Evolutionary conservation across 139 green algal species (phyloP), one percentile per base, ranked within the genome.

Genomic region (Haematococcus sp.): DNA sequence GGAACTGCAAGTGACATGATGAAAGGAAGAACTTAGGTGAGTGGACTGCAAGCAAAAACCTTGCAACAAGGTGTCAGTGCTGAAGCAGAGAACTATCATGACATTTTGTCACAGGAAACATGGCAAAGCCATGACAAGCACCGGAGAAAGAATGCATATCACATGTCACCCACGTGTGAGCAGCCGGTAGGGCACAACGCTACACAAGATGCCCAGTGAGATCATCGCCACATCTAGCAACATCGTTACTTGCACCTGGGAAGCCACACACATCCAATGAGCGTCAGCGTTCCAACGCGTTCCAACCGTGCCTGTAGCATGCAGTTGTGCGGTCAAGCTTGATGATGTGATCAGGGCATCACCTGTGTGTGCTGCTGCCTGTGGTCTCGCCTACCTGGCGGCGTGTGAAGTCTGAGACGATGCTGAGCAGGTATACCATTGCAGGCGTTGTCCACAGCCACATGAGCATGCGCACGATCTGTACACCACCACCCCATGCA

Each of bases 361-460:
- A n/a, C n/a, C n/a, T n/a, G n/a, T n/a, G n/a, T n/a, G n/a, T 27
- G 22, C 15, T 61, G 54, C 54, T 32, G 9, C 17, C 35, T 35
- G 27, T 19, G 17, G 7, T 67, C 19, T 63, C 22, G 28, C 63
- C 33, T 46, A 83, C 77, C 72, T 83, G 54, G 30, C 15, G 27
- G 3, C 54, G 72, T 23, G 68, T 64, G 73, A 83, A 83, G 58
- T 86, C 81, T 0, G 76, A 83, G 23, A 86, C 76, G 20, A 81
- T 83, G 73, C 46, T 70, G 11, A 86, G 69, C 23, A 86, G 73
- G 73, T 86, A 86, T 7, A 86, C 76, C 81, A 86, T 86, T n/a
- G 70, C 73, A 1, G 76, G 75, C 1, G 81, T 86, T 27, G 76
- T 86, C 33, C 68, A 71, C 11, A 81, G 61, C 76, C 76, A 86